Percentiles rank a stretch among this genome's conserved stretches.
phyloP scores from a whole-genome alignment of 2,329 filamentous ascomycete genomes.

The Apiospora phragmitis region DNA sequence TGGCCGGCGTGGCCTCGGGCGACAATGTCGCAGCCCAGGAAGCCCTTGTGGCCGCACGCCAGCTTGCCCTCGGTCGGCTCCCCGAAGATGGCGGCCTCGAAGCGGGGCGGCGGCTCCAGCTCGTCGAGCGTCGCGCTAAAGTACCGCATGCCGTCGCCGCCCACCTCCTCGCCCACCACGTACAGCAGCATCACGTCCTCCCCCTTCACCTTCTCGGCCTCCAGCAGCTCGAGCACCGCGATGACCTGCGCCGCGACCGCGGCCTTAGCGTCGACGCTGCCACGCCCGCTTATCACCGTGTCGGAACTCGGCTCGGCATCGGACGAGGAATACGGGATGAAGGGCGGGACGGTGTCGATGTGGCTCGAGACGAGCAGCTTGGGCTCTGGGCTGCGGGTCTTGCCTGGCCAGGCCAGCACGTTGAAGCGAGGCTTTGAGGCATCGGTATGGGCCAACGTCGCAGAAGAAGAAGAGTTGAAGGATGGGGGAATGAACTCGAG shows the following conservation, averaged over 20 bases:
- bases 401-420: constrained; percentile 67
- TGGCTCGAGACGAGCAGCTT: constrained; percentile 74
- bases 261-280: constrained; percentile 71
- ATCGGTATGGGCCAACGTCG: neutral
- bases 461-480: constrained; percentile 12
- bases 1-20: constrained; percentile 79
- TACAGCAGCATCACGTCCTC: constrained; percentile 62
- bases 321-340: constrained; percentile 66
- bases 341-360: constrained; percentile 77
- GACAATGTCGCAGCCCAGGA: constrained; percentile 64
- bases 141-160: constrained; percentile 75
- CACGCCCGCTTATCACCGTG: constrained; percentile 67
- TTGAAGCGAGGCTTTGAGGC: constrained; percentile 61
- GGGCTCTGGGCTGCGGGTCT: constrained; percentile 47
- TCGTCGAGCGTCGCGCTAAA: constrained; percentile 43
- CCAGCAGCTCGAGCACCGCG: constrained; percentile 60
- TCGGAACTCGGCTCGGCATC: constrained; percentile 43
- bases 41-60: constrained; percentile 90
- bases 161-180: constrained; percentile 81
- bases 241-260: constrained; percentile 73
- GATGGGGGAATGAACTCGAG: constrained; percentile 41
- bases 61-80: constrained; percentile 90
- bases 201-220: constrained; percentile 36
- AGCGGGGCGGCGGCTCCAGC: constrained; percentile 36
- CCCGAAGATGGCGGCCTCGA: constrained; percentile 80